These are phyloP conservation scores for Golubevia pallescens DNA, from an alignment of 1,284 basidiomycete species.

Conservation along the genomic window DNA sequence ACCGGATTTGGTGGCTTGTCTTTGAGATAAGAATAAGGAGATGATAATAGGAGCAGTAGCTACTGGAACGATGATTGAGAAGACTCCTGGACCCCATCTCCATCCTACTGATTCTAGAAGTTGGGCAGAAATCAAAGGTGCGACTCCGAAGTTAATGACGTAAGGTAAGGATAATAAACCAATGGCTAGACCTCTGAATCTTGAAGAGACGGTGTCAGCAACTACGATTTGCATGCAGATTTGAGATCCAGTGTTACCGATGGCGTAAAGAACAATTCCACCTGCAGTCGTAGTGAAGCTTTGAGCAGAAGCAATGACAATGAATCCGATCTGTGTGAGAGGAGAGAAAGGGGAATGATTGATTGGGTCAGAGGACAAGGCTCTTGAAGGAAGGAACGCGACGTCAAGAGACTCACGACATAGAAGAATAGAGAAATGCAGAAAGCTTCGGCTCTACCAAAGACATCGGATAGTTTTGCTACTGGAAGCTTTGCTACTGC, in stretches of 20 bases:
- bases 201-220: constrained; percentile 53
- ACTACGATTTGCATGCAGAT: constrained; percentile 62
- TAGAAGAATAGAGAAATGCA: constrained; percentile 45
- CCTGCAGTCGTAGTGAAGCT: constrained; percentile 27
- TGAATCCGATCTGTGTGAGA: constrained; percentile 55
- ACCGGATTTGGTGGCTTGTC: constrained; percentile 30
- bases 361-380: no score
- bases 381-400: no score
- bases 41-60: constrained; percentile 42
- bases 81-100: constrained; percentile 60
- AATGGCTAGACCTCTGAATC: constrained; percentile 48
- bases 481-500: constrained; percentile 59
- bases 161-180: constrained; percentile 52
- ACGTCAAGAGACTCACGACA: constrained; percentile 10
- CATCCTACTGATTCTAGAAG: constrained; percentile 14
- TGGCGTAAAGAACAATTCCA: constrained; percentile 50
- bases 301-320: constrained; percentile 49
- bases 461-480: constrained; percentile 60
- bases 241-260: constrained; percentile 56
- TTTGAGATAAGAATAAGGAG: constrained; percentile 43
- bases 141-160: constrained; percentile 51
- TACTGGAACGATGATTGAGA: constrained; percentile 55
- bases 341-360: background rate
- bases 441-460: constrained; percentile 53
- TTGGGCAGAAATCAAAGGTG: constrained; percentile 14